These are phyloP conservation scores for Carex parvula DNA, from an alignment of 176 grass and related monocot genomes.

Conservation along the genomic window DNA sequence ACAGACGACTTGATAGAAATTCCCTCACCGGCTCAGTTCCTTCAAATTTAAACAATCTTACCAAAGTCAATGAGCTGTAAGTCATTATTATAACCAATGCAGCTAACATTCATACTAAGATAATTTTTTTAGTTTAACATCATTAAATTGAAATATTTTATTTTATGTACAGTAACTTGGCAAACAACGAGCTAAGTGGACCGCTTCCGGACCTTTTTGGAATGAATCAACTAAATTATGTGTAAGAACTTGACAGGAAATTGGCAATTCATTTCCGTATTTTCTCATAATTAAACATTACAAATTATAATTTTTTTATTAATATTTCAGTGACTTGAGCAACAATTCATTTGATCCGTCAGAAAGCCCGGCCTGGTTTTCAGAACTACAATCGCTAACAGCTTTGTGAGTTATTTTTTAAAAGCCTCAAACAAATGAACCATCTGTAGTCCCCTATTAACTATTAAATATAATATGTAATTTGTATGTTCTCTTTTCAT, in stretches of 20 bases:
- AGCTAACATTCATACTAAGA: background rate
- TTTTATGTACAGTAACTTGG: slow-evolving; percentile 62
- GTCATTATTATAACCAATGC: background rate
- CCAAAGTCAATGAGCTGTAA: slow-evolving; percentile 71
- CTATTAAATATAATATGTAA: background rate
- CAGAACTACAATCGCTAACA: slow-evolving; percentile 50
- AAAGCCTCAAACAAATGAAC: background rate
- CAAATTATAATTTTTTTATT: background rate
- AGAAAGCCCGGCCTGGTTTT: slow-evolving; percentile 67
- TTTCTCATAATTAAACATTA: background rate
- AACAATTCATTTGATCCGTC: slow-evolving; percentile 85
- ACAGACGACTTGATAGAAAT: slow-evolving; percentile 78
- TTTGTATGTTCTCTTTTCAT: slow-evolving; percentile 15
- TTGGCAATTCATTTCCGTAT: background rate
- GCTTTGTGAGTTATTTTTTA: slow-evolving; percentile 49
- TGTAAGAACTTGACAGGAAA: slow-evolving; percentile 48
- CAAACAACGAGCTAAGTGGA: slow-evolving; percentile 78
- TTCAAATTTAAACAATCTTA: slow-evolving; percentile 65
- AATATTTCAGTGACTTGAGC: slow-evolving; percentile 68
- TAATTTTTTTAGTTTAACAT: background rate
- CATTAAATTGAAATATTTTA: background rate
- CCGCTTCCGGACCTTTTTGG: slow-evolving; percentile 56
- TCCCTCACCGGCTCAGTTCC: slow-evolving; percentile 57
- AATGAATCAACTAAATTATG: slow-evolving; percentile 58
- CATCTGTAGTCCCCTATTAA: background rate